Evolutionary conservation across 768 basidiomycete genomes (phyloP), one percentile per base, ranked within the genome.

Genomic region (Lepiota brunneoincarnata): DNA sequence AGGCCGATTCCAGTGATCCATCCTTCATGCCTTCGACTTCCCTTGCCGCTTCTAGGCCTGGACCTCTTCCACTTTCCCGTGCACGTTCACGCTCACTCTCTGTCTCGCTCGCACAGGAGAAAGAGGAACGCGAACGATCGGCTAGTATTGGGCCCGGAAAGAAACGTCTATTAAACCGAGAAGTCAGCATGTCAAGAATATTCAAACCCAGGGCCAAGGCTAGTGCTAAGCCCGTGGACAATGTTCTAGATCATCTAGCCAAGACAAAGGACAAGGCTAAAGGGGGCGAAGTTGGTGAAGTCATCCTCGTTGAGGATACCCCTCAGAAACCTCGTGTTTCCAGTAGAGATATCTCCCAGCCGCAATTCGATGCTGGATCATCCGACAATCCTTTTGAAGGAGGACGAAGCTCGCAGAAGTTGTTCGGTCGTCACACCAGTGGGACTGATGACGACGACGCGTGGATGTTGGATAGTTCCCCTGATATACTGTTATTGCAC

Each of bases 141-240:
- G 66, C 64, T 3, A 72, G 69, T 68, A n/a, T 64, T 64, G 1
- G 64, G 66, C 53, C 53, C 12, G 41, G 57, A 20, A 81, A 81
- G 62, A 81, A 80, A 57, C 76, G 79, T 9, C 69, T 79, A 1
- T 68, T 89, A n/a, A 83, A 76, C 54, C 77, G 86, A 28, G 87
- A 91, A 64, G 75, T 90, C 58, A 90, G 86, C 68, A 91, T 91
- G 89, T 83, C 83, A 15, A 77, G 87, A 28, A 78, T 70, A 20
- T 89, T 89, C 69, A 88, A 83, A 62, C 70, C 71, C 21, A 20
- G 75, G 75, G 42, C 69, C 69, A 52, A 76, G 60, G 45, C 48
- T 17, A 28, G 18, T 36, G 37, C 39, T 6, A 48, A 42, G 49
- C 38, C n/a, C 10, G 11, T 15, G 23, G 43, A 51, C n/a, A 17